Base-by-base conservation (phyloP, 192 early-diverging fungal genomes). In the Entophlyctis helioformis region DNA sequence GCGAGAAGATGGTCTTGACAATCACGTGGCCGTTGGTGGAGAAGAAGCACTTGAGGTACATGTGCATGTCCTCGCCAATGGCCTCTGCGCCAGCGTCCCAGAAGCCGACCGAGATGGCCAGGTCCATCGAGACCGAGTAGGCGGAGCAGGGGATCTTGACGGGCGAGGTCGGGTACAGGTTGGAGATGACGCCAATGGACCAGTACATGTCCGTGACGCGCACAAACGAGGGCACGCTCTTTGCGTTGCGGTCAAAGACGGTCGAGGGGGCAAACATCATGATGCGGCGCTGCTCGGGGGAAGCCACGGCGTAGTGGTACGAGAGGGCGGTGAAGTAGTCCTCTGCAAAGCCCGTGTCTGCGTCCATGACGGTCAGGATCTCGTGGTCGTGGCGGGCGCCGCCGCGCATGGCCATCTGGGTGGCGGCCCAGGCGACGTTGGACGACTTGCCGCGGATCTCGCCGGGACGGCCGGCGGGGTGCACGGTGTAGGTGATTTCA, bases 31-130 rank as follows among this genome's bases (percentile, higher is more conserved):
- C 84, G 25, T 63, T 54, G 8, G 84, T 84, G 44, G 70, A 66
- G 58, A 84, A 84, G 57, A 83, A 83, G 53, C 80, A 82, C 60
- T 84, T 83, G 19, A 84, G 58, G 71, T 77, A 81, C 81, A 84
- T 86, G 59, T 86, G 84, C 67, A 86, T 64, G 66, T 86, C 84
- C 56, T 86, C 84, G 20, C 82, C 84, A 28, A 85, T 78, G n/a
- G 81, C 68, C 60, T 86, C 82, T 19, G 76, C 69, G 36, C 78
- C 75, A 21, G 76, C 67, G 56, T 86, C 84, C 84, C 84, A 86
- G 52, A 80, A 85, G 32, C 73, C 73, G 39, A 86, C 82, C 23
- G 69, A 41, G 21, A 76, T 58, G 24, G 76, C 80, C 10, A 86
- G 62, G 32, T 82, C 71, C 81, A 86, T 78, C 10, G 74, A 76